Percentiles rank a stretch among this genome's conserved stretches.
These are phyloP conservation scores for Calonectria pseudoturangicola DNA, from an alignment of 2,329 filamentous ascomycete species.

Conservation along the genomic window DNA sequence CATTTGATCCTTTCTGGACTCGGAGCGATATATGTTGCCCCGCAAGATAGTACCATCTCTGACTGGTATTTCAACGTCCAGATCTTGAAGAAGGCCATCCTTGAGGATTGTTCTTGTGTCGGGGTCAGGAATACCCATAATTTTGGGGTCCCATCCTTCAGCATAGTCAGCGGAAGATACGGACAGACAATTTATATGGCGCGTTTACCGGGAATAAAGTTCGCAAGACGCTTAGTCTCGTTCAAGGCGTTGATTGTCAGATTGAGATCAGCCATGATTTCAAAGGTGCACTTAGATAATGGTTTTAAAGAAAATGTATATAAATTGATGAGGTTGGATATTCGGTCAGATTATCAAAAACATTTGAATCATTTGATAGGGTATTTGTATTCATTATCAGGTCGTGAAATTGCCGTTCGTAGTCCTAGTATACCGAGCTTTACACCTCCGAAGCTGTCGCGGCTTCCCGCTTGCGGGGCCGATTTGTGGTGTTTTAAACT, in stretches of 20 bases:
- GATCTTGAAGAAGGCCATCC: background rate
- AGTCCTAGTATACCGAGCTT: background rate
- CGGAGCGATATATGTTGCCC: slow-evolving; percentile 2
- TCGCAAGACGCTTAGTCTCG: background rate
- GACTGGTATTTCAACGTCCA: background rate
- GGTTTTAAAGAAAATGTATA: background rate
- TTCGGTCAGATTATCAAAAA: background rate
- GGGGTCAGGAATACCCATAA: background rate
- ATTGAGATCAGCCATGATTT: background rate
- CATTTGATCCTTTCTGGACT: background rate
- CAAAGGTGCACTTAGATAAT: background rate
- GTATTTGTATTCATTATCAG: background rate
- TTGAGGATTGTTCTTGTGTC: background rate
- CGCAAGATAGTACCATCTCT: background rate
- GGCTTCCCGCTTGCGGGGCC: background rate
- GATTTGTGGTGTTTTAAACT: background rate
- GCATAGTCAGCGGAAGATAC: background rate
- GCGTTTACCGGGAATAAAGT: background rate
- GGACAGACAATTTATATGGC: too few relatives aligned
- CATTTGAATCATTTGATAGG: too few relatives aligned
- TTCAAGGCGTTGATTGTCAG: background rate
- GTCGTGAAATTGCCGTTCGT: background rate
- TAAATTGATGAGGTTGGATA: background rate
- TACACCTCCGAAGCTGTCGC: background rate
- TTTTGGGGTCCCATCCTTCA: slow-evolving; percentile 4